phyloP scores from a whole-genome alignment of 805 yeast species.

The Saccharomycopsis fibuligera region DNA sequence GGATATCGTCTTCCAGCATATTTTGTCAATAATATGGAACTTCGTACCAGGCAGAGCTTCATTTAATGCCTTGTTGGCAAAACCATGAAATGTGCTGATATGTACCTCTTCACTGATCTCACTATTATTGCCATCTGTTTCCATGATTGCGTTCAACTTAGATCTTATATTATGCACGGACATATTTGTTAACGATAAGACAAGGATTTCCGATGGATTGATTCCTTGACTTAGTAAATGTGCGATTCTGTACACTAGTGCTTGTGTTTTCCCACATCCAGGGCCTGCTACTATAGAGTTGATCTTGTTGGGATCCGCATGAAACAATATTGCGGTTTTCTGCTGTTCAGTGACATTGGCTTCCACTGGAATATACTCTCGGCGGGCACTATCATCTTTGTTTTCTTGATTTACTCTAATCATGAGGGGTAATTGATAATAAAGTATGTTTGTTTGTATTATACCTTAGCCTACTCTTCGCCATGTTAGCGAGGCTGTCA shows the following conservation, averaged over 20 bases:
- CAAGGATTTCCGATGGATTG: constrained; percentile 49
- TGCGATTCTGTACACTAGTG: constrained; percentile 1
- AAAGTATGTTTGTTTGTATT: too few species aligned
- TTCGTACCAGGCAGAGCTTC: too few species aligned
- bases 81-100: too few species aligned
- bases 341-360: constrained; percentile 1
- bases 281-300: constrained; percentile 17
- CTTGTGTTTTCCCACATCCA: constrained; percentile 21
- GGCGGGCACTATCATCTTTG: too few species aligned
- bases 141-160: constrained; percentile 30
- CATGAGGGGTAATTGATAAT: too few species aligned
- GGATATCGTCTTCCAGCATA: too few species aligned
- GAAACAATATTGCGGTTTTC: neutral
- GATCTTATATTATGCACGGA: constrained; percentile 46
- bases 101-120: too few species aligned
- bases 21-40: constrained; percentile 40
- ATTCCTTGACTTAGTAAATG: constrained; percentile 22
- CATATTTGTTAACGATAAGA: constrained; percentile 62
- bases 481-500: too few species aligned
- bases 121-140: constrained; percentile 22
- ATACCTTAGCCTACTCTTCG: too few species aligned
- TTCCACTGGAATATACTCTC: too few species aligned
- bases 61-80: neutral
- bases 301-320: neutral
- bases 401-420: too few species aligned